A percentile compares a stretch with the other conserved stretches of the same genome.
Conservation (phyloP, 192 early-diverging fungal genomes). For the Coemansia sp. region DNA sequence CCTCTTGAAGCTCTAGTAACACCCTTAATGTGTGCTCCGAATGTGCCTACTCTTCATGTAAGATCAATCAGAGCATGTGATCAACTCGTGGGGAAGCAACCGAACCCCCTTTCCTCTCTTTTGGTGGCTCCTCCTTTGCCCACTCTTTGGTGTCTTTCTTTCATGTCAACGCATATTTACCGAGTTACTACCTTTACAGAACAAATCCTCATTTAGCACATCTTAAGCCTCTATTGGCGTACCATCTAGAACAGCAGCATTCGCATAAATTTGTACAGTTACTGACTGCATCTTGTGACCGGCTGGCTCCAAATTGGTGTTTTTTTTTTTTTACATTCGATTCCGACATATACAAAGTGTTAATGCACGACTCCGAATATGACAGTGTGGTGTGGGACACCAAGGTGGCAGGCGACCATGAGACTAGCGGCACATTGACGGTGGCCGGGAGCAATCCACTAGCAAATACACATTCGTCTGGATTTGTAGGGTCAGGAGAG, state of each 20-base stretch:
- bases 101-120: neutral
- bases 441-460: constrained; percentile 15
- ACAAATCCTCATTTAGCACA: neutral
- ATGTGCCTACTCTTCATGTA: neutral
- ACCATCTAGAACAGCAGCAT: neutral
- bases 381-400: constrained; percentile 56
- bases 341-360: neutral
- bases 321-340: neutral
- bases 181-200: neutral
- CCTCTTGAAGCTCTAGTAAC: no score
- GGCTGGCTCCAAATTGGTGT: neutral
- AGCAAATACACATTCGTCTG: neutral
- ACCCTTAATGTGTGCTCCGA: neutral
- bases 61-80: neutral
- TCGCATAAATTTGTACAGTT: neutral
- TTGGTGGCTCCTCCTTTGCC: neutral
- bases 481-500: neutral
- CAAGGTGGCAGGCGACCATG: constrained; percentile 26
- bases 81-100: neutral
- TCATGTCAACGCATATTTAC: neutral
- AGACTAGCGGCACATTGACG: constrained; percentile 8
- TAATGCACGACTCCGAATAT: constrained; percentile 53
- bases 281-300: neutral
- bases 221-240: neutral
- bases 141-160: neutral